Base-by-base conservation (phyloP, 768 basidiomycete genomes). In the Lentinula detonsa region DNA sequence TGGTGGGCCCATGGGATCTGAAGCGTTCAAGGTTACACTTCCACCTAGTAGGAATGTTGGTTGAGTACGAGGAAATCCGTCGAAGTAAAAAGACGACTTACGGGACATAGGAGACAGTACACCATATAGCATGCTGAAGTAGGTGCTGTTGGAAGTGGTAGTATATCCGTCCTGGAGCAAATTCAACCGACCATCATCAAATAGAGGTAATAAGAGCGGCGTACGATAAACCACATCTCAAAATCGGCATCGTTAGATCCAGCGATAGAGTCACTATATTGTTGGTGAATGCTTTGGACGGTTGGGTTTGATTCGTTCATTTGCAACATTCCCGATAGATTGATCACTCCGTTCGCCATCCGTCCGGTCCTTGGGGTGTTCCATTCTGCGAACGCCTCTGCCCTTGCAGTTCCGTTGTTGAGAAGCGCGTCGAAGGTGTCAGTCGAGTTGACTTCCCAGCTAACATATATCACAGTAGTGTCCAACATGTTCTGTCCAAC, bases 191-290 rank as follows among this genome's bases (percentile, higher is more conserved):
- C 35, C 5, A 49, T 37, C 21, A 15, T 42, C 10, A 5, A 40
- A 4, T 8, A 33, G 56, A 23, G 35, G 23, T 34, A 3, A 11
- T 53, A 16, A 33, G 42, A 35, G 50, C 11, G n/a, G 67, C 71
- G 0, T 56, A 76, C 74, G 10, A 65, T 61, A 33, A 73, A 61
- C 23, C 65, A 64, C n/a, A 73, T 42, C 56, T 76, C 75, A 45
- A 73, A 72, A 51, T 76, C 73, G 10, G 74, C 71, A 1, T 72
- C 66, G n/a, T 65, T 62, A 2, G 68, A 67, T 0, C 76, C 76
- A 1, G 74, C 67, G 2, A 74, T 64, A 10, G 74, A 71, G 59
- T 76, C 72, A 3, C 62, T 48, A 21, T 33, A 53, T 37, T 53
- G 28, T 18, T 53, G 51, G 34, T 35, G n/a, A 3, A 53, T 53